Evolutionary conservation across 345 rosid species (phyloP).

Genomic region (Populus pruinosa): DNA sequence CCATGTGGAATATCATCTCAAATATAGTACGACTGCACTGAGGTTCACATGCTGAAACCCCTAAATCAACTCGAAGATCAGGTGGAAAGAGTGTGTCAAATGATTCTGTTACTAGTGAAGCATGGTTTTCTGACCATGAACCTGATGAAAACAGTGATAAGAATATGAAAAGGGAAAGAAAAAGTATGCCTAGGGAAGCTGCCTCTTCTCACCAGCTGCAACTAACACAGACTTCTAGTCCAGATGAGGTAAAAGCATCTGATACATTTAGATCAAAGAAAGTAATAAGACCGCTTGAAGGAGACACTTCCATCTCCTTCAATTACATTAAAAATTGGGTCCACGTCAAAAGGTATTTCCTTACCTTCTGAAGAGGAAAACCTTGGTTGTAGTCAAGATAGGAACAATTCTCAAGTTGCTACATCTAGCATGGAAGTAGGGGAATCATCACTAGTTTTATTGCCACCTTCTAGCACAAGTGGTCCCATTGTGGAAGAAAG

Average conservation of each 20-base stretch:
- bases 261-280: slow-evolving; percentile 25
- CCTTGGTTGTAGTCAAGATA: slow-evolving; percentile 23
- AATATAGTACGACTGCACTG: slow-evolving; percentile 66
- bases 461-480: slow-evolving; percentile 36
- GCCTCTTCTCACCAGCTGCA: slow-evolving; percentile 35
- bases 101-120: slow-evolving; percentile 60
- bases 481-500: slow-evolving; percentile 34
- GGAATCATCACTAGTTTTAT: slow-evolving; percentile 25
- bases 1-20: slow-evolving; percentile 71
- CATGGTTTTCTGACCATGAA: slow-evolving; percentile 89
- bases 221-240: slow-evolving; percentile 29
- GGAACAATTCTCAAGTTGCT: slow-evolving; percentile 22
- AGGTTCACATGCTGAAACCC: slow-evolving; percentile 60
- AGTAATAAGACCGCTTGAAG: slow-evolving; percentile 34
- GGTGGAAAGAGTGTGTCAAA: slow-evolving; percentile 56
- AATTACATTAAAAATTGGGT: slow-evolving; percentile 35
- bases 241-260: slow-evolving; percentile 37
- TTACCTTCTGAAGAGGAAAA: slow-evolving; percentile 39
- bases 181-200: slow-evolving; percentile 34
- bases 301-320: slow-evolving; percentile 31
- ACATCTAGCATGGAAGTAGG: slow-evolving; percentile 34
- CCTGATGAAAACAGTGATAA: slow-evolving; percentile 58
- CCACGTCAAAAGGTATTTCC: slow-evolving; percentile 33
- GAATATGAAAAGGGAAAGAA: slow-evolving; percentile 39
- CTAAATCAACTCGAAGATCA: slow-evolving; percentile 45